Conservation (phyloP, 495 filamentous ascomycete species). For the Annulohypoxylon maeteangense region DNA sequence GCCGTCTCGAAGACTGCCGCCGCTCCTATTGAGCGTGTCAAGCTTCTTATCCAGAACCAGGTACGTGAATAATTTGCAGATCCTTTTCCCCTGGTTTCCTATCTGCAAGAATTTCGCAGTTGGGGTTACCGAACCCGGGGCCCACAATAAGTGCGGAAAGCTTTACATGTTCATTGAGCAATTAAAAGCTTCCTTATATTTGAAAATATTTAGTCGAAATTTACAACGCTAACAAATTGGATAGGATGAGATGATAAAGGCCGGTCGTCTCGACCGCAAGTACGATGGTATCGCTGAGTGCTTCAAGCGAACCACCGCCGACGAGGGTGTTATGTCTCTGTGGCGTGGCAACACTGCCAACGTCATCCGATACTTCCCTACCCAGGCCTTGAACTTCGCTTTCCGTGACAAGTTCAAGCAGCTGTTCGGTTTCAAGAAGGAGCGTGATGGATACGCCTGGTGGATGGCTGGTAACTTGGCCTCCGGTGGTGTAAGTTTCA, state of each 20-base stretch:
- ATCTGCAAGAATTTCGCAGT: conserved; percentile 15
- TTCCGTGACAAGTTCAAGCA: conserved; percentile 99
- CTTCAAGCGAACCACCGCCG: conserved; percentile 86
- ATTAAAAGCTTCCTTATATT: conserved; percentile 22
- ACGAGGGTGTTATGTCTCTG: conserved; percentile 86
- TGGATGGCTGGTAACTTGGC: conserved; percentile 99
- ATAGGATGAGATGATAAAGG: conserved; percentile 99
- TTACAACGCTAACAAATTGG: conserved; percentile 36
- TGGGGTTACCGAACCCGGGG: conserved; percentile 1
- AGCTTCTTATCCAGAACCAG: conserved; percentile 99
- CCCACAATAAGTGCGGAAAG: conserved; percentile 23
- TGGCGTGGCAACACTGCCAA: conserved; percentile 99
- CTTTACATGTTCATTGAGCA: conserved; percentile 12
- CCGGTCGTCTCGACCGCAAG: conserved; percentile 96
- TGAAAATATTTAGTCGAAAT: conserved; percentile 34
- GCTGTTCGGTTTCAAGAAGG: conserved; percentile 99
- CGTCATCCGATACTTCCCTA: conserved; percentile 99
- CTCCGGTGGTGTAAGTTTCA: conserved; percentile 93
- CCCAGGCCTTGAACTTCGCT: conserved; percentile 99
- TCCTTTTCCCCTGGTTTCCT: neutral
- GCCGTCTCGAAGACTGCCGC: conserved; percentile 99
- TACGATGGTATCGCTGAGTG: conserved; percentile 95
- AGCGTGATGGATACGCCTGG: conserved; percentile 96
- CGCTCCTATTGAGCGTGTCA: conserved; percentile 99
- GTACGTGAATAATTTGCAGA: conserved; percentile 64